These are phyloP conservation scores for Sclerotinia minor DNA, from an alignment of 2,329 filamentous ascomycete species.

Conservation along the genomic window DNA sequence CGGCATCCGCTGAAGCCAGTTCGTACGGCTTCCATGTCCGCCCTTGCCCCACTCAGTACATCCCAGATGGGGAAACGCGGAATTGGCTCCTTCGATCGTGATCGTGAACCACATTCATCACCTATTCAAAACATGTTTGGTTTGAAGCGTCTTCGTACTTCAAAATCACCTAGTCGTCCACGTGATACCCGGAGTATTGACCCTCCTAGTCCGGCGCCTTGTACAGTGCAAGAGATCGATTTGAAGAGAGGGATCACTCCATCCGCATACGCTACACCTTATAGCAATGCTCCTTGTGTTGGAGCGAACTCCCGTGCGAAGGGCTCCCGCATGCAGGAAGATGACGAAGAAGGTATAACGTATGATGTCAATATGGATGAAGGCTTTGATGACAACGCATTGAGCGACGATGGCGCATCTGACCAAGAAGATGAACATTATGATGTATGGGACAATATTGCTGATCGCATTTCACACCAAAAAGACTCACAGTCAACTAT, in stretches of 20 bases:
- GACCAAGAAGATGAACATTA: conserved; percentile 12
- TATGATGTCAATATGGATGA: conserved; percentile 37
- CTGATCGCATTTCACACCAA: conserved; percentile 19
- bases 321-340: conserved; percentile 26
- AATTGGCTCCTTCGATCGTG: conserved; percentile 47
- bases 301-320: conserved; percentile 27
- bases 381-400: conserved; percentile 32
- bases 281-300: conserved; percentile 58
- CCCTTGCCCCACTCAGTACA: conserved; percentile 46
- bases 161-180: conserved; percentile 57
- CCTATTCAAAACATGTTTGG: conserved; percentile 25
- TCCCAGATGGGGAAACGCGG: conserved; percentile 46
- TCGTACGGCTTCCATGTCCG: conserved; percentile 56
- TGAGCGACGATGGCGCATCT: conserved; percentile 26
- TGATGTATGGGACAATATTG: conserved; percentile 27
- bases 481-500: conserved; percentile 7
- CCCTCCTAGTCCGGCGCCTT: conserved; percentile 37
- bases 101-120: conserved; percentile 36
- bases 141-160: conserved; percentile 44
- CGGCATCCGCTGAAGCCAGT: conserved; percentile 47
- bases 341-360: conserved; percentile 31
- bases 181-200: conserved; percentile 53
- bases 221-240: conserved; percentile 33
- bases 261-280: conserved; percentile 73
- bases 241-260: conserved; percentile 52